Conservation (phyloP, 2,329 filamentous ascomycete species). For the Xylaria arbuscula region DNA sequence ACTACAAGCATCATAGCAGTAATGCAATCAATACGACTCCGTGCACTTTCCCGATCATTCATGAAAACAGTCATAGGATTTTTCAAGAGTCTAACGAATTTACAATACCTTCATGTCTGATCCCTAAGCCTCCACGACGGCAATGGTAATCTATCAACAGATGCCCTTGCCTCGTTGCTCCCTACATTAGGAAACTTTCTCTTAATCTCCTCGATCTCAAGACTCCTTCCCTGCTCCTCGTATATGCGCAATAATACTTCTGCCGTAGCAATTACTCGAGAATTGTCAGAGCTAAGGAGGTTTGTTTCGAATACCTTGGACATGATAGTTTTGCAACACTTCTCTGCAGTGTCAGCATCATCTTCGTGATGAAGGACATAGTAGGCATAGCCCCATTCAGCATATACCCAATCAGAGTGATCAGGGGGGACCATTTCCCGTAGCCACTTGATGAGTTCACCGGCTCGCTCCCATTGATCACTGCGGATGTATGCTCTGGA, state of each 20-base stretch:
- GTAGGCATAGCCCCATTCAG: conserved; percentile 38
- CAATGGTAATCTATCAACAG: conserved; percentile 24
- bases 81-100: background rate
- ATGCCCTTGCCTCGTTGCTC: conserved; percentile 6
- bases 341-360: conserved; percentile 30
- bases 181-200: conserved; percentile 18
- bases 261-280: conserved; percentile 27
- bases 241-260: conserved; percentile 32
- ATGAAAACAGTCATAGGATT: background rate
- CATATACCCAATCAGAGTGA: conserved; percentile 36
- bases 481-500: conserved; percentile 26
- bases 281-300: conserved; percentile 12
- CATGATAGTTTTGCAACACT: conserved; percentile 24
- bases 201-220: conserved; percentile 22
- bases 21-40: too few relatives aligned
- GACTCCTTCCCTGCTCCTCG: conserved; percentile 22
- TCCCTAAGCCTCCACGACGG: conserved; percentile 14
- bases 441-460: conserved; percentile 21
- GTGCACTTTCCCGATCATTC: too few relatives aligned
- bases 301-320: conserved; percentile 27
- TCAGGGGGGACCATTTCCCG: conserved; percentile 25
- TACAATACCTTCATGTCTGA: background rate
- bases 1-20: too few relatives aligned
- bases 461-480: conserved; percentile 27
- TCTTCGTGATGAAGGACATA: conserved; percentile 33